Base-by-base conservation (phyloP, 768 basidiomycete genomes). In the Russula lepida region DNA sequence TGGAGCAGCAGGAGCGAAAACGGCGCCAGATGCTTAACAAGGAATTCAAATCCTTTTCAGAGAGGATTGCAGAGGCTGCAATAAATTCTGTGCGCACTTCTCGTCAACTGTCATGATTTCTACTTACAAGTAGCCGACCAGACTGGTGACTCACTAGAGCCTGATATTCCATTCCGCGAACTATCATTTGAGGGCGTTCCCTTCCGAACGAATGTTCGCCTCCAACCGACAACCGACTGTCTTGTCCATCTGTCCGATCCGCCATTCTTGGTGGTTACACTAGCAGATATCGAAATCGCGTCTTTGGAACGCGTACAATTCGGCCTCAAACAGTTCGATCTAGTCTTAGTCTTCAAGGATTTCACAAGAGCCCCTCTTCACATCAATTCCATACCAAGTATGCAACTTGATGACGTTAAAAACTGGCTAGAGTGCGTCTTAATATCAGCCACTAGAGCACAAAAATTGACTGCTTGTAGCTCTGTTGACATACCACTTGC, bases 241-340 rank as follows among this genome's bases (percentile, higher is more conserved):
- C 81, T 99, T 35, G 90, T 98, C 32, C 91, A 97, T 71, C 85
- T 98, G 23, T 89, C 93, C 1, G 97, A 99, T 55, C 86, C 88
- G 7, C 97, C 97, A 1, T 97, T 97, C 84, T 82, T 95, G 47
- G 95, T 98, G 44, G 89, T 98, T 58, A 98, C 95, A 0, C 80
- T 99, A 37, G 78, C 82, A 59, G 97, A 99, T 66, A 94, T 98
- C 65, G 97, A 99, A 73, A 88, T 98, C 55, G 95, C 93, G 2
- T 98, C 95, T 25, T 73, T 99, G 68, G 97, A 99, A 73, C 88
- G 97, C 71, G 95, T 98, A 4, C 93, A 97, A 71, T 98, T 95
- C 70, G 88, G 89, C 6, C 74, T 98, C 64, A 95, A 92, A 73
- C 95, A 98, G 67, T 99, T 99, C 68, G 97, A 98, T 79, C 79